Percentiles rank a stretch among this genome's conserved stretches.
Conservation (phyloP, 1,284 basidiomycete genomes). For the Phellinidium pouzarii region DNA sequence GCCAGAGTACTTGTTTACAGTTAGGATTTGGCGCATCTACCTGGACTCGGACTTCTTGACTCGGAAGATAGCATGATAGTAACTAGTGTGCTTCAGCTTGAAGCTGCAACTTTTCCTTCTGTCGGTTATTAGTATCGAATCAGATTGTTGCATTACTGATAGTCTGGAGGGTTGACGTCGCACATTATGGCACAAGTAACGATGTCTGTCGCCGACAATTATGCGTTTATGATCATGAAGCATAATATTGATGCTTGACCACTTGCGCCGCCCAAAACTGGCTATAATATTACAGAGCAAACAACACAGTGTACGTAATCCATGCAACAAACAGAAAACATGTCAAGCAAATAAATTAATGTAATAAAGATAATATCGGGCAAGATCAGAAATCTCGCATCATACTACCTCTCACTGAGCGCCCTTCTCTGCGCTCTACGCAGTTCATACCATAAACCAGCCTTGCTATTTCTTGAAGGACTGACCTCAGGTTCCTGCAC, state of each 20-base stretch:
- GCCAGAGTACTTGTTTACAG: not conserved
- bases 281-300: not conserved
- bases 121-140: too few species aligned
- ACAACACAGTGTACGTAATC: not conserved
- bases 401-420: conserved; percentile 3
- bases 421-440: conserved; percentile 11
- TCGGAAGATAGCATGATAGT: not conserved
- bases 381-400: not conserved
- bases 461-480: not conserved
- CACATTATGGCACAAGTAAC: too few species aligned
- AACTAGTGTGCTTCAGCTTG: too few species aligned
- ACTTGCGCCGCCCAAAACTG: not conserved
- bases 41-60: not conserved
- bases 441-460: conserved; percentile 15
- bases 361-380: conserved; percentile 13
- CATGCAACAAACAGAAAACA: not conserved
- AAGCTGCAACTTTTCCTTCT: too few species aligned
- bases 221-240: too few species aligned
- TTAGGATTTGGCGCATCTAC: too few species aligned
- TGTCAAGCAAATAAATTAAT: conserved; percentile 12
- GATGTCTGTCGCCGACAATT: too few species aligned
- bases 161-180: too few species aligned
- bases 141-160: too few species aligned
- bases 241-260: too few species aligned
- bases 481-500: not conserved